Conservation (phyloP, 2,329 filamentous ascomycete genomes). For the Pseudogymnoascus sp. region DNA sequence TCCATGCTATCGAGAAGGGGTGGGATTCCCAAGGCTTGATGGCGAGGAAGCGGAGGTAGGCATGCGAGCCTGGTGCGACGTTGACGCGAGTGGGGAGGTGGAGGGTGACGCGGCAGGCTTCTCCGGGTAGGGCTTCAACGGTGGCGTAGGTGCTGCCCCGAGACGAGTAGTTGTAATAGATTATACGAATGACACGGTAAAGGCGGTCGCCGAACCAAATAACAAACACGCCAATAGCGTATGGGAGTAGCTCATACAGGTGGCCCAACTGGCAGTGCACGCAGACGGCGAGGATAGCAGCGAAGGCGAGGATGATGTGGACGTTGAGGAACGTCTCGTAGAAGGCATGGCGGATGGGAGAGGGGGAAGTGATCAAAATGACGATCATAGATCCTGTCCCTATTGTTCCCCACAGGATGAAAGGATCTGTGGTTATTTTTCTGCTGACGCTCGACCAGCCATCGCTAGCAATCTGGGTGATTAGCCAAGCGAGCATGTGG, state of each 20-base stretch:
- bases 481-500: slow-evolving; percentile 64
- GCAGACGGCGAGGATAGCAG: slow-evolving; percentile 64
- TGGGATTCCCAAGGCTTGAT: slow-evolving; percentile 64
- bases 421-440: slow-evolving; percentile 48
- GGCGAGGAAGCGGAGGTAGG: slow-evolving; percentile 62
- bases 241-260: slow-evolving; percentile 58
- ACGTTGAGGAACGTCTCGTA: slow-evolving; percentile 92
- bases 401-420: slow-evolving; percentile 55
- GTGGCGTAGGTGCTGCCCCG: slow-evolving; percentile 52
- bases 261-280: slow-evolving; percentile 64
- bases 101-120: slow-evolving; percentile 61
- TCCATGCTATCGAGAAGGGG: slow-evolving; percentile 72
- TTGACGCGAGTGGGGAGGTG: slow-evolving; percentile 57
- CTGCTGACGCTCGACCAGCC: slow-evolving; percentile 51
- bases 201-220: slow-evolving; percentile 69
- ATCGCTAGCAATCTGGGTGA: slow-evolving; percentile 58
- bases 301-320: slow-evolving; percentile 67
- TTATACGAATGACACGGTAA: slow-evolving; percentile 51
- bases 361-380: slow-evolving; percentile 62
- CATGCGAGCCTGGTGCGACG: slow-evolving; percentile 62
- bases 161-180: slow-evolving; percentile 52
- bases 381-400: slow-evolving; percentile 53
- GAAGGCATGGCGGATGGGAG: slow-evolving; percentile 81
- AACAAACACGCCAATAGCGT: slow-evolving; percentile 57
- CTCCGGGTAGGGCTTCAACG: slow-evolving; percentile 60